Evolutionary conservation across 371 early-diverging fungal genomes (phyloP).

Genomic region (Dentiscutata heterogama): DNA sequence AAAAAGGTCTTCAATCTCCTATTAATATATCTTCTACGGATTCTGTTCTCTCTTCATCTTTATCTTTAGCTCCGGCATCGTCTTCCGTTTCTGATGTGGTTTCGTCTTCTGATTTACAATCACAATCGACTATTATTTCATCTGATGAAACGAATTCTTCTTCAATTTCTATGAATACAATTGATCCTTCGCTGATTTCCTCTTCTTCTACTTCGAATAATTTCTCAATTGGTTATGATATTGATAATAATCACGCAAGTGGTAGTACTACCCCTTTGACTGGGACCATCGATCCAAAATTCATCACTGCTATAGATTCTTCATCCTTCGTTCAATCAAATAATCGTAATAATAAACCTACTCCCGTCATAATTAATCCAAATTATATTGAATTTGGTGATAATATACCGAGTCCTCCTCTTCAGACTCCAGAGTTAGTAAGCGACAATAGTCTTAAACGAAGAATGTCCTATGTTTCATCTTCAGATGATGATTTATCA

Average conservation of each 20-base stretch:
- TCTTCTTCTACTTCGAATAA: background rate
- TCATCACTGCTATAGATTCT: background rate
- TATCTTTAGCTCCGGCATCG: too few species aligned
- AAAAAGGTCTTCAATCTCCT: background rate
- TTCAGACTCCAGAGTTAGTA: slow-evolving; percentile 39
- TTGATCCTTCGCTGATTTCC: slow-evolving; percentile 1
- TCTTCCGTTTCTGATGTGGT: background rate
- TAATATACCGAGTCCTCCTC: slow-evolving; percentile 20
- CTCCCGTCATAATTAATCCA: slow-evolving; percentile 14
- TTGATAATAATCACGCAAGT: background rate
- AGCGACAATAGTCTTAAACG: slow-evolving; percentile 34
- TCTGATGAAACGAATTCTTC: background rate
- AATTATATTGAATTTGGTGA: slow-evolving; percentile 18
- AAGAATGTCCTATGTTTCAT: background rate
- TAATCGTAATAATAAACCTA: background rate
- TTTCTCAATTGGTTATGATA: background rate
- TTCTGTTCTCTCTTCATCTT: background rate
- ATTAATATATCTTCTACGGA: background rate
- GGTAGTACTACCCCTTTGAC: background rate
- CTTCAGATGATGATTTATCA: slow-evolving; percentile 17
- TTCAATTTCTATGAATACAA: background rate
- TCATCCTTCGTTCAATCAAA: background rate
- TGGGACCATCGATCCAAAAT: slow-evolving; percentile 11
- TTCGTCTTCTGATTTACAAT: background rate
- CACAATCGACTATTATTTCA: background rate